Evolutionary conservation across 1,139 yeast genomes (phyloP), one percentile per base, ranked within the genome.

Genomic region (Suhomyces atakaporum): DNA sequence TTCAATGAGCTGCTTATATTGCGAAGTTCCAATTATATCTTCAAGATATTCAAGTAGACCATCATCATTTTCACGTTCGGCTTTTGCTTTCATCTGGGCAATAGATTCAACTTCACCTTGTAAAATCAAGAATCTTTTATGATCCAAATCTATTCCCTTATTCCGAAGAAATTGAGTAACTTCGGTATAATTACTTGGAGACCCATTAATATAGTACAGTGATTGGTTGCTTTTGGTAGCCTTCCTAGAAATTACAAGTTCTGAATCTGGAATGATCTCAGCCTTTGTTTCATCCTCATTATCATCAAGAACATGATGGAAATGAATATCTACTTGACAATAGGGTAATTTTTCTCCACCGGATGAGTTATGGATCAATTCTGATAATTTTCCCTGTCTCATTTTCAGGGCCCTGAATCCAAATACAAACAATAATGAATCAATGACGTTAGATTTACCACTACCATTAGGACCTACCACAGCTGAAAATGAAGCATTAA

Each of bases 401-500:
- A 94, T 89, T 59, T 94, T 92, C 56, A 81, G 79, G 1, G 98
- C 98, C 44, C 98, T 73, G 61, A 94, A 94, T 0, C 99, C 99
- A 65, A 94, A 94, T 3, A 94, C 98, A 61, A 94, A 94, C 42
- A 94, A 69, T 76, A 94, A 77, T 2, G 97, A 86, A 57, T 94
- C 99, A 46, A 94, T 94, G 25, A 94, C 98, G 56, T 94, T 94
- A 9, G 97, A 90, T 61, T 92, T 92, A 7, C 98, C 98, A 26
- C 96, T 86, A 20, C 99, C 99, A 58, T 94, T 94, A 3, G 98
- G 98, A 0, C 99, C 99, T n/a, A 94, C 97, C 7, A 94, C 95
- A 0, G 99, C 97, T 7, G 96, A 87, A 56, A 94, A 94, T 2
- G 95, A 87, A 29, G 89, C 67, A 56, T 92, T 85, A 60, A 94